Evolutionary conservation across 129 eudicot genomes (phyloP).

Genomic region (Chrysanthemum lavandulifolium): DNA sequence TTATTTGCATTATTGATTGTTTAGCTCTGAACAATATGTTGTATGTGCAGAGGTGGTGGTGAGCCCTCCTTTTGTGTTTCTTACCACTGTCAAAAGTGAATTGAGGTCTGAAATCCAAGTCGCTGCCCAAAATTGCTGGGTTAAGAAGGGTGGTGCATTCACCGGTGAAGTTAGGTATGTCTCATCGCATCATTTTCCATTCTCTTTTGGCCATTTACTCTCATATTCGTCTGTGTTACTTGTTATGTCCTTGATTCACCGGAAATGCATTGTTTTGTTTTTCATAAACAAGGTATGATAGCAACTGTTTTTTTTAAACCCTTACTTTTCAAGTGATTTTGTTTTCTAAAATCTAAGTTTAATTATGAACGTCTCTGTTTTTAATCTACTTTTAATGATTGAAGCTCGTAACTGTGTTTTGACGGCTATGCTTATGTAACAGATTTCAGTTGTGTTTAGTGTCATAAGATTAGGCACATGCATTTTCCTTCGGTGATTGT

Average conservation of each 20-base stretch:
- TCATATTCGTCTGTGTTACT: background rate
- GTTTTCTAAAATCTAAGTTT: no score
- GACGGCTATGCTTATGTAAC: no score
- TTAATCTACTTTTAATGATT: background rate
- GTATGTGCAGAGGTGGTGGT: conserved; percentile 87
- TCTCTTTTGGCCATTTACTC: background rate
- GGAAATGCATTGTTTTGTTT: background rate
- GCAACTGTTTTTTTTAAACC: background rate
- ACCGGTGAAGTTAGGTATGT: conserved; percentile 97
- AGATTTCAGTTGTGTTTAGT: background rate
- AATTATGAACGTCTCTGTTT: background rate
- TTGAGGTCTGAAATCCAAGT: conserved; percentile 87
- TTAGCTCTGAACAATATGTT: background rate
- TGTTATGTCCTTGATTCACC: background rate
- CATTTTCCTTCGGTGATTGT: background rate
- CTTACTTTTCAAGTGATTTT: no score
- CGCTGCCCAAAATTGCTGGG: conserved; percentile 99
- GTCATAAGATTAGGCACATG: no score
- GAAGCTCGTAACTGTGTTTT: no score
- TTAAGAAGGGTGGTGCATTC: conserved; percentile 94
- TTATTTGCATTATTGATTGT: background rate
- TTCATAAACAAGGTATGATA: background rate
- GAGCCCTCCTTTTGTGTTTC: conserved; percentile 93
- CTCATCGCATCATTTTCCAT: background rate
- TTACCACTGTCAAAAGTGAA: conserved; percentile 58